Conservation (phyloP, 352 stramenopile species). For the Phytophthora agathidicida region DNA sequence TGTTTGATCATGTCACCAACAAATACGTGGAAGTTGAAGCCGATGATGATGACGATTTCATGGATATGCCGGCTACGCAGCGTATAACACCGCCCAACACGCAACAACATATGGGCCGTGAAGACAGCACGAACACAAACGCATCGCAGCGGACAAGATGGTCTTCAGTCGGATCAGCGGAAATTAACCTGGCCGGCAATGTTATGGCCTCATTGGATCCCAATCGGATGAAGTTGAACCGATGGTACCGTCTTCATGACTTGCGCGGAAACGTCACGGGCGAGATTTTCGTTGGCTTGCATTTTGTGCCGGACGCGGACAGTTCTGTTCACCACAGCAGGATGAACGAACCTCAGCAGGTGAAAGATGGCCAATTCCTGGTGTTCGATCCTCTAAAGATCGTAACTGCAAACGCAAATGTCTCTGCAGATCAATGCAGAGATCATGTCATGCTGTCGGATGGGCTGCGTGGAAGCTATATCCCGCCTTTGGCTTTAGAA, state of each 20-base stretch:
- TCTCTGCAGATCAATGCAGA: conserved; percentile 41
- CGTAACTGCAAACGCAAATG: conserved; percentile 53
- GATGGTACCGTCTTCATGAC: conserved; percentile 87
- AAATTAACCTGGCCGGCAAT: conserved; percentile 86
- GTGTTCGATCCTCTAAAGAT: conserved; percentile 90
- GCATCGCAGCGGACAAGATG: conserved; percentile 63
- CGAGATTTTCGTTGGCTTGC: conserved; percentile 84
- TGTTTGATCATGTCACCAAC: conserved; percentile 86
- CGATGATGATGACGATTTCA: conserved; percentile 56
- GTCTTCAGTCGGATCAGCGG: conserved; percentile 77
- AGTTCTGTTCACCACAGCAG: conserved; percentile 32
- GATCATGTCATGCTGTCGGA: conserved; percentile 79
- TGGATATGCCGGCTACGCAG: conserved; percentile 29
- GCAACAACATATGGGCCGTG: conserved; percentile 34
- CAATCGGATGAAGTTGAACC: conserved; percentile 68
- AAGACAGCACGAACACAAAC: conserved; percentile 52
- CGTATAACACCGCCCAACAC: conserved; percentile 29
- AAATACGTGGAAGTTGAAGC: conserved; percentile 89
- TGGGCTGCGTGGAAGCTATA: conserved; percentile 78
- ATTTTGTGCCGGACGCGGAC: conserved; percentile 69
- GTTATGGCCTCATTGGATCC: conserved; percentile 80
- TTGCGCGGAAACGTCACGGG: conserved; percentile 77
- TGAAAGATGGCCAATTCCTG: conserved; percentile 84
- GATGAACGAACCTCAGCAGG: conserved; percentile 68
- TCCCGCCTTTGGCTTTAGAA: conserved; percentile 85